A percentile compares a stretch with the other conserved stretches of the same genome.
phyloP scores from a whole-genome alignment of 2,329 filamentous ascomycete species.

The Cytospora mali region DNA sequence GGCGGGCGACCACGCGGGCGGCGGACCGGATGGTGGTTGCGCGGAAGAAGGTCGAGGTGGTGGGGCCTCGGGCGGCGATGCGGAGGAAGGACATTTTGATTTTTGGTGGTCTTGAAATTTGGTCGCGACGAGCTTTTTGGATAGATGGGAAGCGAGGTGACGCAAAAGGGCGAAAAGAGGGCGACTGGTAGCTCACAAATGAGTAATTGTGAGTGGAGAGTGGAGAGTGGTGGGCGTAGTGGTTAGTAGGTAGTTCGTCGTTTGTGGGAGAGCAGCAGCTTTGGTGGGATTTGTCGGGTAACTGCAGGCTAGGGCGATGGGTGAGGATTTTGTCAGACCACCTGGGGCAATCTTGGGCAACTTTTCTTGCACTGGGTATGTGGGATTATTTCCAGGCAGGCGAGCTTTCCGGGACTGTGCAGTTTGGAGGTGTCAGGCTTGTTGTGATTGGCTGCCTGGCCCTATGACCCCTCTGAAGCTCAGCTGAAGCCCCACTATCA shows the following conservation, averaged over 20 bases:
- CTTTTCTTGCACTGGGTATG: neutral
- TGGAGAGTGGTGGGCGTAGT: constrained; percentile 23
- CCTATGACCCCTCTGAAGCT: neutral
- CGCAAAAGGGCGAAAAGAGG: constrained; percentile 33
- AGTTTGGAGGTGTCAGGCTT: neutral
- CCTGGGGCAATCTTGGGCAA: neutral
- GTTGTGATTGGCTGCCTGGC: neutral
- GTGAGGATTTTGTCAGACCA: constrained; percentile 1
- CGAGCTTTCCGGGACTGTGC: neutral
- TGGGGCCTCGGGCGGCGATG: constrained; percentile 68
- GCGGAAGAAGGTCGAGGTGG: constrained; percentile 62
- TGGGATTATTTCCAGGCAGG: neutral
- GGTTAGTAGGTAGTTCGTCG: constrained; percentile 13
- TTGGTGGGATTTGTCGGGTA: constrained; percentile 1
- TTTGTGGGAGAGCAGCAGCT: constrained; percentile 17
- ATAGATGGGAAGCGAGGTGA: constrained; percentile 21
- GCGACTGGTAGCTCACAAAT: constrained; percentile 31
- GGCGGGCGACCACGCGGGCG: constrained; percentile 47
- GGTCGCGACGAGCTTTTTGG: constrained; percentile 70
- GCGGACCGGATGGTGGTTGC: constrained; percentile 61
- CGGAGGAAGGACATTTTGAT: constrained; percentile 56
- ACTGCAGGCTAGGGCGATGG: neutral
- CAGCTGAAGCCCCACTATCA: neutral
- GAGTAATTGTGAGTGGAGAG: constrained; percentile 25
- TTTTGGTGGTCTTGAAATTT: neutral